Evolutionary conservation across 129 eudicot genomes (phyloP).

Genomic region (Heracleum sosnowskyi): DNA sequence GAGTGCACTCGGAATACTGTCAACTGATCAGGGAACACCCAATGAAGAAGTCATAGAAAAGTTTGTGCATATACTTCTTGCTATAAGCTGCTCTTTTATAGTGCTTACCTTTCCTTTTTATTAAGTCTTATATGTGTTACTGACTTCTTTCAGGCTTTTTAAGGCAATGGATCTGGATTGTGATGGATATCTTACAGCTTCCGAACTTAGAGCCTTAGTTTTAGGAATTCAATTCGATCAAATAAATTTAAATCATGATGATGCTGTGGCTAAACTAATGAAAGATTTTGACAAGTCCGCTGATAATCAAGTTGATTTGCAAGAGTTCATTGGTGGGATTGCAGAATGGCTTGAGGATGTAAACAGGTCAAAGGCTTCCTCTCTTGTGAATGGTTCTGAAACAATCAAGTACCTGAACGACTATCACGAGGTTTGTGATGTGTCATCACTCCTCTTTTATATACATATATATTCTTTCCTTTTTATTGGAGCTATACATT

Average conservation of each 20-base stretch:
- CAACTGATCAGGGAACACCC: slow-evolving; percentile 44
- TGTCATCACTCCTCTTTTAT: neutral
- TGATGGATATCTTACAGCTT: slow-evolving; percentile 35
- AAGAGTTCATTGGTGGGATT: slow-evolving; percentile 45
- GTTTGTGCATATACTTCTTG: slow-evolving; percentile 29
- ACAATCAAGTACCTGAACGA: slow-evolving; percentile 50
- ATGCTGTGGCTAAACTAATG: slow-evolving; percentile 61
- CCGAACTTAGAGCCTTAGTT: slow-evolving; percentile 63
- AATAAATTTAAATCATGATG: slow-evolving; percentile 49
- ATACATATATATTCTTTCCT: neutral
- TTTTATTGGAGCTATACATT: neutral
- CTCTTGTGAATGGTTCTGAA: slow-evolving; percentile 35
- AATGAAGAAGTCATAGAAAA: slow-evolving; percentile 39
- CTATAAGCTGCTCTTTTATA: neutral
- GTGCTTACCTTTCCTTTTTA: neutral
- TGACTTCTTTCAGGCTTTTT: slow-evolving; percentile 50
- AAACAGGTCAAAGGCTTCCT: slow-evolving; percentile 19
- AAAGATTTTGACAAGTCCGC: slow-evolving; percentile 60
- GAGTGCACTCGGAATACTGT: slow-evolving; percentile 56
- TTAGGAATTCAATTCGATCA: slow-evolving; percentile 62
- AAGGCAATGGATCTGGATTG: slow-evolving; percentile 34
- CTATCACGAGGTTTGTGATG: slow-evolving; percentile 42
- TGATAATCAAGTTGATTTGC: slow-evolving; percentile 25
- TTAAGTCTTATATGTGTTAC: neutral
- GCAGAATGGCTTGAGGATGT: slow-evolving; percentile 59